Evolutionary conservation across 2,329 filamentous ascomycete genomes (phyloP).

Genomic region (Hypoxylon sp.): DNA sequence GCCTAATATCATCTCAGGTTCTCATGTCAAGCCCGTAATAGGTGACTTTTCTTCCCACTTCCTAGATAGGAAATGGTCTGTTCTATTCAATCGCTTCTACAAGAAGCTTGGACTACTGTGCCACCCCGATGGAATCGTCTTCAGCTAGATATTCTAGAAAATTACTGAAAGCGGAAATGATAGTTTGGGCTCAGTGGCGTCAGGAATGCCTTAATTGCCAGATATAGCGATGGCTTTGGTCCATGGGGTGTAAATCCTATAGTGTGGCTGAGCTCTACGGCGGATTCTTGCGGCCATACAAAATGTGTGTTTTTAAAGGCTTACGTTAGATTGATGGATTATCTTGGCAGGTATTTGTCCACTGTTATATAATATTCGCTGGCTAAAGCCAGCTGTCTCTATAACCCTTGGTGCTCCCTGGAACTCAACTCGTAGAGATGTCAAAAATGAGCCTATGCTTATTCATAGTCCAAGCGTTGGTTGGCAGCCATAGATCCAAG

Average conservation of each 20-base stretch:
- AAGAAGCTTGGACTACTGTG: background rate
- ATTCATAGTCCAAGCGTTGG: background rate
- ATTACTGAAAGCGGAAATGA: background rate
- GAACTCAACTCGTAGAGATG: background rate
- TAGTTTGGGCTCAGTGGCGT: background rate
- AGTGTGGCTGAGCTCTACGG: background rate
- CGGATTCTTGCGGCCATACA: background rate
- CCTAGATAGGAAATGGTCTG: background rate
- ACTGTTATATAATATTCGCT: background rate
- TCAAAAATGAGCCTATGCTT: background rate
- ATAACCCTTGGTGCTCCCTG: background rate
- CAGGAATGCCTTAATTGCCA: background rate
- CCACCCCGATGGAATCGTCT: background rate
- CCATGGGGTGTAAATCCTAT: background rate
- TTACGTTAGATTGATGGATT: background rate
- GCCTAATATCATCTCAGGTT: background rate
- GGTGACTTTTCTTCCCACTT: background rate
- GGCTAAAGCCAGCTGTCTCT: background rate
- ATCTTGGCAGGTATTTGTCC: background rate
- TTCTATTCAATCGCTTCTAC: background rate
- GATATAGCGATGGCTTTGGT: background rate
- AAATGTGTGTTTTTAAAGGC: background rate
- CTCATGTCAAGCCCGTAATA: background rate
- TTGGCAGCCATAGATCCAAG: background rate
- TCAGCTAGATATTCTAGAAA: background rate